phyloP scores from a whole-genome alignment of 768 basidiomycete species.

The Dendrothele bispora region DNA sequence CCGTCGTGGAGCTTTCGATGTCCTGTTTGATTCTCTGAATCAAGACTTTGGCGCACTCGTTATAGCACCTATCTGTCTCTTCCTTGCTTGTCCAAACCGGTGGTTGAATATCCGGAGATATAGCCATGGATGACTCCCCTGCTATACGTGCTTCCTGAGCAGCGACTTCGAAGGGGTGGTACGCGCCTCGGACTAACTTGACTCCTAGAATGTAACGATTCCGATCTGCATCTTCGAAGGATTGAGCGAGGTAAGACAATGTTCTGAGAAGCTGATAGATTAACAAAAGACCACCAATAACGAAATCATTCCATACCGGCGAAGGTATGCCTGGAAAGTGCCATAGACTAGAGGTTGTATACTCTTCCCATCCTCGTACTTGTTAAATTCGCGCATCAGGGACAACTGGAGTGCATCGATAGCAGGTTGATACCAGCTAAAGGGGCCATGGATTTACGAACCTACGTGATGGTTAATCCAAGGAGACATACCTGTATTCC shows the following conservation, averaged over 20 bases:
- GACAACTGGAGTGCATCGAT: slow-evolving; percentile 78
- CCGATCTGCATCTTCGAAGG: slow-evolving; percentile 62
- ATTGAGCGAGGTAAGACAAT: slow-evolving; percentile 63
- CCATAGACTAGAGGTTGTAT: slow-evolving; percentile 76
- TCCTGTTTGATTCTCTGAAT: slow-evolving; percentile 56
- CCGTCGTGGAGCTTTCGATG: slow-evolving; percentile 22
- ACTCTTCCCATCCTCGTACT: slow-evolving; percentile 15
- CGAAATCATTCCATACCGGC: slow-evolving; percentile 46
- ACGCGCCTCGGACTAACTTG: slow-evolving; percentile 93
- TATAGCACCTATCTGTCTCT: slow-evolving; percentile 75
- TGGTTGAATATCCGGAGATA: slow-evolving; percentile 56
- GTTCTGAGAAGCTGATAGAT: slow-evolving; percentile 42
- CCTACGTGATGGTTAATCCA: not conserved
- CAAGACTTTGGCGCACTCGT: slow-evolving; percentile 59
- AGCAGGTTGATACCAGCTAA: slow-evolving; percentile 75
- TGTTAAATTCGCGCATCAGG: slow-evolving; percentile 80
- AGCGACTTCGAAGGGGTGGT: slow-evolving; percentile 74
- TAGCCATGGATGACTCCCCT: slow-evolving; percentile 35
- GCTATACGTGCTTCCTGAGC: slow-evolving; percentile 35
- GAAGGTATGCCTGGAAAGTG: slow-evolving; percentile 89
- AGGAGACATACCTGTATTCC: slow-evolving; percentile 61
- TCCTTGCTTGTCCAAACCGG: slow-evolving; percentile 71
- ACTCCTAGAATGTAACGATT: slow-evolving; percentile 79
- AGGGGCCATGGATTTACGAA: not conserved
- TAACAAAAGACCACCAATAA: no score